These are phyloP conservation scores for Claviceps fusiformis DNA, from an alignment of 2,329 filamentous ascomycete genomes.

Conservation along the genomic window DNA sequence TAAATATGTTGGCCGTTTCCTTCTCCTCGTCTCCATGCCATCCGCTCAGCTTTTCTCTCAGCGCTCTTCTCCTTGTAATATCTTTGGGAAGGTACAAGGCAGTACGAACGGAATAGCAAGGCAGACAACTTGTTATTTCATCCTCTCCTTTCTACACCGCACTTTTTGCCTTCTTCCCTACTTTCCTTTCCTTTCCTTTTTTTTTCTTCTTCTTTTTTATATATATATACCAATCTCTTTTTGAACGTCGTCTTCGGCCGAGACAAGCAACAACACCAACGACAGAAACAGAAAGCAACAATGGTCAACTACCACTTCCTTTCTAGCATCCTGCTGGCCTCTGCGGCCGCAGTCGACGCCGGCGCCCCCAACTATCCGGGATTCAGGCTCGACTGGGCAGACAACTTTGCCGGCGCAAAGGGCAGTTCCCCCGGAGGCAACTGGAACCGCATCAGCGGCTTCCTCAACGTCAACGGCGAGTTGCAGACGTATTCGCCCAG, in stretches of 20 bases:
- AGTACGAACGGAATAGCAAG: no score
- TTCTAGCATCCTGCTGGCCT: constrained; percentile 14
- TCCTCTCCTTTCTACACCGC: no score
- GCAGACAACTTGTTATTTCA: no score
- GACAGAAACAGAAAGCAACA: neutral
- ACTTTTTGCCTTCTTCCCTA: no score
- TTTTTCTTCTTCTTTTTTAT: no score
- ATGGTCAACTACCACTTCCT: constrained; percentile 14
- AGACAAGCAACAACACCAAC: no score
- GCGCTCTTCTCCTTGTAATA: no score
- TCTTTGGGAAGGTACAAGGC: no score
- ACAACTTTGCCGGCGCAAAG: constrained; percentile 26
- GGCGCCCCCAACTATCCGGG: constrained; percentile 24
- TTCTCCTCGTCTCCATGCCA: no score
- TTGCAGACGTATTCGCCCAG: constrained; percentile 33
- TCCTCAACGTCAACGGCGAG: constrained; percentile 37
- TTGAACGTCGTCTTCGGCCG: neutral
- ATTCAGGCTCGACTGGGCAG: constrained; percentile 27
- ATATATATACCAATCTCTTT: no score
- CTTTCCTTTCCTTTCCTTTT: neutral
- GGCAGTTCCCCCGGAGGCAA: constrained; percentile 21
- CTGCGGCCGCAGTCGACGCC: constrained; percentile 21
- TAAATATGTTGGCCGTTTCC: neutral
- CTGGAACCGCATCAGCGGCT: constrained; percentile 29
- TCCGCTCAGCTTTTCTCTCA: no score